Conservation (phyloP, 768 basidiomycete genomes). For the Pulveroboletus sp. region DNA sequence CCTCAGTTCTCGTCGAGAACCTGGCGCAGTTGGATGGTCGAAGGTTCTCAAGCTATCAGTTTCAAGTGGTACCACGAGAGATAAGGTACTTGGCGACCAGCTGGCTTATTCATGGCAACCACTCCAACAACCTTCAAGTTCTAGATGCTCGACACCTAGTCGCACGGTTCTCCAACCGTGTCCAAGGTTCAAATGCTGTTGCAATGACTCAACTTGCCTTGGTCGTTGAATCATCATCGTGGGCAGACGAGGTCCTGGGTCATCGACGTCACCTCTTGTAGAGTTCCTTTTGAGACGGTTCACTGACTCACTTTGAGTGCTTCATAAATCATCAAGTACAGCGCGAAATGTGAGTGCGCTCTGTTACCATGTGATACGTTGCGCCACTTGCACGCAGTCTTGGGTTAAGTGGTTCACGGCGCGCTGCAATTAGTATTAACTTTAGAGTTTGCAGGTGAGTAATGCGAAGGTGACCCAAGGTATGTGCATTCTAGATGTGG, state of each 20-base stretch:
- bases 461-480: not conserved
- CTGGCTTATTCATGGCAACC: not conserved
- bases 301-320: not conserved
- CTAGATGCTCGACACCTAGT: not conserved
- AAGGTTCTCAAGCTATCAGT: no score
- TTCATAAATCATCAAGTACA: not conserved
- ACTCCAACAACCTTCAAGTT: no score
- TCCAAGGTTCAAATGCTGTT: not conserved
- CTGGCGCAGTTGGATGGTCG: no score
- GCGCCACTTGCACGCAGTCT: not conserved
- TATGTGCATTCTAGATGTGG: not conserved
- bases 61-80: no score
- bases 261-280: no score
- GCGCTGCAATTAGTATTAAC: not conserved
- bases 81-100: not conserved
- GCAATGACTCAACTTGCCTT: no score
- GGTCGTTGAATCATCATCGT: not conserved
- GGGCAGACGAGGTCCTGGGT: no score
- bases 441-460: no score
- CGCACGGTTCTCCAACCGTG: not conserved
- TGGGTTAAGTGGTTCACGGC: not conserved
- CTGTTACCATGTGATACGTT: not conserved
- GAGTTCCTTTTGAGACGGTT: not conserved
- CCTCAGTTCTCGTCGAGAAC: not conserved
- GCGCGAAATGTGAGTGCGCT: not conserved